Conservation (phyloP, 1,139 yeast genomes). For the Candida anutae region DNA sequence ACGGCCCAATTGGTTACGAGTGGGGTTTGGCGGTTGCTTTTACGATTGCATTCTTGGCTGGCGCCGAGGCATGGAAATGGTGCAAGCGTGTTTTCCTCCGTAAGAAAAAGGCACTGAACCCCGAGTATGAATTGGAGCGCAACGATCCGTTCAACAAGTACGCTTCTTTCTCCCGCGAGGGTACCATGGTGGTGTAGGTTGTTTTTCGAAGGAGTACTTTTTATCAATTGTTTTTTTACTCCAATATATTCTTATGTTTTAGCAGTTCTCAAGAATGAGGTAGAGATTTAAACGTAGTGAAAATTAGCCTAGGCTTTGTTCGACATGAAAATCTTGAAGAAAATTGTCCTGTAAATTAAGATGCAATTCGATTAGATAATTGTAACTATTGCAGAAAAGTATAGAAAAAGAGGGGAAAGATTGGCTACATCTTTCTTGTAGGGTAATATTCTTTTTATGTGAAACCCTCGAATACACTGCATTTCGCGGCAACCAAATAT, state of each 20-base stretch:
- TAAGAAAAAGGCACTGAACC: slow-evolving; percentile 28
- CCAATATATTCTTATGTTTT: neutral
- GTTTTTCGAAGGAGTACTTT: too few species aligned
- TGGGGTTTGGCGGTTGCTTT: slow-evolving; percentile 77
- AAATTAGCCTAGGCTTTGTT: neutral
- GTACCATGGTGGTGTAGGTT: neutral
- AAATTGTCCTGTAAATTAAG: too few species aligned
- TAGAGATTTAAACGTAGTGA: neutral
- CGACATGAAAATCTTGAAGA: neutral
- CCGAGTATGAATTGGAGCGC: slow-evolving; percentile 59
- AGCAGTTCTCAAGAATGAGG: neutral
- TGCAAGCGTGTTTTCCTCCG: slow-evolving; percentile 52
- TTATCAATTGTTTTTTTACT: neutral
- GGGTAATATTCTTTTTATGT: too few species aligned
- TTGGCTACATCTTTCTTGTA: too few species aligned
- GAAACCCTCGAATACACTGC: too few species aligned
- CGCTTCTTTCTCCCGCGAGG: slow-evolving; percentile 40
- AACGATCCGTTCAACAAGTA: slow-evolving; percentile 59
- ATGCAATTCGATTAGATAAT: too few species aligned
- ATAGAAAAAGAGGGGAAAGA: too few species aligned
- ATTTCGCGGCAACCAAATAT: too few species aligned
- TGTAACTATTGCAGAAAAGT: too few species aligned
- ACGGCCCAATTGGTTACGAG: slow-evolving; percentile 67
- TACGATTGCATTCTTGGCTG: slow-evolving; percentile 48
- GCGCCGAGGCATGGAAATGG: slow-evolving; percentile 64